Percentiles rank a stretch among this genome's conserved stretches.
Evolutionary conservation across 208 protist genomes (phyloP).

Genomic region (Trypanosoma mega): DNA sequence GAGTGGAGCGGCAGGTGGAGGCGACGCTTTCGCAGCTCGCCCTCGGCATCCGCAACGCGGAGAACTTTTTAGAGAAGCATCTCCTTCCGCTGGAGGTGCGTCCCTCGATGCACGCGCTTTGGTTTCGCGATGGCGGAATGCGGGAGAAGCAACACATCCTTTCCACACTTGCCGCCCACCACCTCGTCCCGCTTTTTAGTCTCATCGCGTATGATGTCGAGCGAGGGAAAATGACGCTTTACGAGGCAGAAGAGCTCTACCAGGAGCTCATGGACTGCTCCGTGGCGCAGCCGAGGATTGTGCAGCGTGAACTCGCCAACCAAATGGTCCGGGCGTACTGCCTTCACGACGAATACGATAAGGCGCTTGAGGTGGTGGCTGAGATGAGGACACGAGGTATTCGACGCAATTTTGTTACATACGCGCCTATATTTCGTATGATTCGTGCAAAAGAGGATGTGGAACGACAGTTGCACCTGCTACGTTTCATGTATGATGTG

Average conservation of each 20-base stretch:
- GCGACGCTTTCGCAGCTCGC: conserved; percentile 83
- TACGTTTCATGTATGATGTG: conserved; percentile 70
- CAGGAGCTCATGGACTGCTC: conserved; percentile 88
- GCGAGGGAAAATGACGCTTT: conserved; percentile 73
- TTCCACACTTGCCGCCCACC: conserved; percentile 70
- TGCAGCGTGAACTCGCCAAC: conserved; percentile 87
- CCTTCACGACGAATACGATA: conserved; percentile 70
- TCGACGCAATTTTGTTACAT: conserved; percentile 88
- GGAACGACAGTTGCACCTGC: conserved; percentile 60
- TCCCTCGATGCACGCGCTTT: conserved; percentile 82
- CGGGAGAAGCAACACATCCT: conserved; percentile 78
- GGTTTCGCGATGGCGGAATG: conserved; percentile 86
- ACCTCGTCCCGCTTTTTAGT: conserved; percentile 89
- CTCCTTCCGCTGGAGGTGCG: conserved; percentile 70
- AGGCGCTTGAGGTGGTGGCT: conserved; percentile 68
- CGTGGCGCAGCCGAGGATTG: conserved; percentile 81
- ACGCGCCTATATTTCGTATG: conserved; percentile 87
- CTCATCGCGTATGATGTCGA: conserved; percentile 88
- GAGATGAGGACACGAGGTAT: conserved; percentile 79
- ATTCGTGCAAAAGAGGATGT: conserved; percentile 64
- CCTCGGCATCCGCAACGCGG: conserved; percentile 81
- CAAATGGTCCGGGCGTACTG: conserved; percentile 89
- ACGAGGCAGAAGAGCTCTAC: conserved; percentile 80
- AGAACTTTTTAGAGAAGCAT: conserved; percentile 84
- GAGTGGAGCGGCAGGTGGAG: conserved; percentile 80